Evolutionary conservation across 768 basidiomycete genomes (phyloP).

Genomic region (Mycena galericulata): DNA sequence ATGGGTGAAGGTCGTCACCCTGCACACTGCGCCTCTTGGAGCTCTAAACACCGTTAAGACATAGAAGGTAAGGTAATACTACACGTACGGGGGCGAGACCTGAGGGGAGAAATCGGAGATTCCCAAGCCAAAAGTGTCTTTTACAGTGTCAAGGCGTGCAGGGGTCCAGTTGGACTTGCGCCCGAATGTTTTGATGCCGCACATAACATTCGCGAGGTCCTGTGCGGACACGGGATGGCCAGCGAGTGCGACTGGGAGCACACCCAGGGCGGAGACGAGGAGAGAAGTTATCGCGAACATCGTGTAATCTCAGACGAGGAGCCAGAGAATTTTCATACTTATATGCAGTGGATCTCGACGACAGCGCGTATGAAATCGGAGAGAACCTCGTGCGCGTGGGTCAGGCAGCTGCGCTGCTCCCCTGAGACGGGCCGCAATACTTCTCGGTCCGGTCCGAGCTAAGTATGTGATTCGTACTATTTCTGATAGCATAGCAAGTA

Average conservation of each 20-base stretch:
- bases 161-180: background rate
- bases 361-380: background rate
- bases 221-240: background rate
- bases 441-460: background rate
- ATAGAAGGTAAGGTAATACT: background rate
- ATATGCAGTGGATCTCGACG: background rate
- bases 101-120: background rate
- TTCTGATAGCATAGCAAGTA: too few species aligned
- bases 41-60: background rate
- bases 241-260: background rate
- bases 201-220: background rate
- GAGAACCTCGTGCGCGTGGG: background rate
- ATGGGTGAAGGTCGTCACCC: background rate
- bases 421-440: background rate
- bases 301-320: background rate
- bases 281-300: background rate
- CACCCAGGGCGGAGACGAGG: background rate
- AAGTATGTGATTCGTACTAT: too few species aligned
- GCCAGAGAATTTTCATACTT: background rate
- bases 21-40: background rate
- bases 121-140: background rate
- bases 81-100: background rate
- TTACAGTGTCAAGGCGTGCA: background rate
- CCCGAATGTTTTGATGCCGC: background rate
- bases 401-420: too few species aligned